Base-by-base conservation (phyloP, 345 rosid genomes). In the Iberis pinnata region DNA sequence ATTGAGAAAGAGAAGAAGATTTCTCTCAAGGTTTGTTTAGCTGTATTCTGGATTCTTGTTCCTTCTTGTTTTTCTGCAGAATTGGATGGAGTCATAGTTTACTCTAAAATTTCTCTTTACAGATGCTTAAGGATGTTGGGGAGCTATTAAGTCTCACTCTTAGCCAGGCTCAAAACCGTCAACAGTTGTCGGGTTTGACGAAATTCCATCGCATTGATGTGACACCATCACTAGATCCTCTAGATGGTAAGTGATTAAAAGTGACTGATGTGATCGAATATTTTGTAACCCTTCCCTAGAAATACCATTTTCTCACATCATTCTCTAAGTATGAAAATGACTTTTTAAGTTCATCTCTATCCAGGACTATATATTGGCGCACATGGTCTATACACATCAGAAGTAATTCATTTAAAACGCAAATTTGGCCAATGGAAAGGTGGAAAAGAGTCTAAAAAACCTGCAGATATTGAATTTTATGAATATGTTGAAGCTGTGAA, bases 401-500 rank as follows among this genome's bases (percentile, higher is more conserved):
- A 87, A 73, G 95, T 90, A 37, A 87, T 90, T 63, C 82, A 79
- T 45, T 70, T 90, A 73, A 81, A 67, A 65, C 86, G 73, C 38
- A 90, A 82, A 74, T 78, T 78, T 73, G 96, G 98, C 45, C 90
- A 84, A 53, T 90, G 96, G 98, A 78, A 67, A 75, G 86, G 80
- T 54, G 84, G 80, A 35, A 58, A 41, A 57, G 70, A 61, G 48
- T 78, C 63, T 39, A 76, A 76, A 77, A 80, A 79, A 61, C 51
- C 77, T 56, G 27, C 72, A 4, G 70, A 78, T 72, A 80, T 87
- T 9, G 85, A 87, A 62, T 87, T 90, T 51, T 90, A 87, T 64
- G 98, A 90, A 70, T 90, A 90, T 65, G 95, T 87, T 15, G 96
- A 90, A 74, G 96, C 96, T 47, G 76, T 79, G 18, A 90, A 90